A percentile compares a stretch with the other conserved stretches of the same genome.
phyloP scores from a whole-genome alignment of 176 grass and related monocot species.

The Aegilops bicornis region DNA sequence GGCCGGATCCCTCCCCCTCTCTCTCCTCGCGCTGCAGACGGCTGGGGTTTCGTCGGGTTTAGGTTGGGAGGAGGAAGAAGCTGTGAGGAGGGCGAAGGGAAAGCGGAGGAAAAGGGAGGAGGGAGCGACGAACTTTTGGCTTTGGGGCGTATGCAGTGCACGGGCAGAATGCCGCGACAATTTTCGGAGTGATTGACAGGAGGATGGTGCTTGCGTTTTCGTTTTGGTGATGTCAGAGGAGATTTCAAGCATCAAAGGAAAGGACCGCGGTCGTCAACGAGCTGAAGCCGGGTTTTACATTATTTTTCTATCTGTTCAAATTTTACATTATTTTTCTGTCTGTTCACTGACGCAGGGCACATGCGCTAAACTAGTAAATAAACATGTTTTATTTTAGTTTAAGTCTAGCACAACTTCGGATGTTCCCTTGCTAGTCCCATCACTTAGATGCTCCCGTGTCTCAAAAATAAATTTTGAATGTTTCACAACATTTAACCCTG shows the following conservation, averaged over 20 bases:
- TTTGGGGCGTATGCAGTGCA: background rate
- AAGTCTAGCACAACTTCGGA: too few species aligned
- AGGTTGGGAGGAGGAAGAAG: background rate
- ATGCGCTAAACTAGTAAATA: background rate
- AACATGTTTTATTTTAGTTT: too few species aligned
- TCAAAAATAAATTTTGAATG: too few species aligned
- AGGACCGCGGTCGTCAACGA: background rate
- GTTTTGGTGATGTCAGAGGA: background rate
- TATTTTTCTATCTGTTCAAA: too few species aligned
- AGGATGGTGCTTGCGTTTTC: background rate
- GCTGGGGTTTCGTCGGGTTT: constrained; percentile 2
- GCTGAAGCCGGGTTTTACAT: background rate
- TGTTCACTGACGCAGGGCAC: background rate
- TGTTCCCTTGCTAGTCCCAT: too few species aligned
- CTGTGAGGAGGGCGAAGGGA: background rate
- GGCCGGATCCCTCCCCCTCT: background rate
- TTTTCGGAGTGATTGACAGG: background rate
- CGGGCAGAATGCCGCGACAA: background rate
- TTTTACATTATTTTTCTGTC: background rate
- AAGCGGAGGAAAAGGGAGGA: background rate
- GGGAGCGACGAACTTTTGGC: background rate
- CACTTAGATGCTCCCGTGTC: too few species aligned
- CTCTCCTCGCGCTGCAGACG: background rate
- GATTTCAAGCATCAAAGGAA: background rate
- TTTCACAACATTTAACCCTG: too few species aligned